Percentiles rank a stretch among this genome's conserved stretches.
Evolutionary conservation across 495 filamentous ascomycete genomes (phyloP).

Genomic region (Tuber aestivum): DNA sequence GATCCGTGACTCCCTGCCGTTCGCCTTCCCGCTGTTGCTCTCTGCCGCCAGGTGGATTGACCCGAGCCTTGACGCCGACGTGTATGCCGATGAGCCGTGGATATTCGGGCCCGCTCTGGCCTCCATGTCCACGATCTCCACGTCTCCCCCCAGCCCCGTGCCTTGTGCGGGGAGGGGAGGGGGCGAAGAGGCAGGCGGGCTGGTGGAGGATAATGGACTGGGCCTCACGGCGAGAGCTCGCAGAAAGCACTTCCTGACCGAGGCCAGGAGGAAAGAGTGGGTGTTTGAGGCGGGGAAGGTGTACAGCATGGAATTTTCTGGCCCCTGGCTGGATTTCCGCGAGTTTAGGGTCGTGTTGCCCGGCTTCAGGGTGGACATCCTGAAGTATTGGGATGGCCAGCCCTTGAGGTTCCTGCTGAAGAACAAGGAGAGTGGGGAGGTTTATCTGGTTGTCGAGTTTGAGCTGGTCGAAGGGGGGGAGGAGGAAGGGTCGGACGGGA

Average conservation of each 20-base stretch:
- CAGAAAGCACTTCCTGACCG: constrained; percentile 59
- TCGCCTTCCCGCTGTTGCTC: constrained; percentile 74
- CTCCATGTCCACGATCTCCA: constrained; percentile 63
- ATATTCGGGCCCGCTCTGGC: constrained; percentile 72
- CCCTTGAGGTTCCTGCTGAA: constrained; percentile 68
- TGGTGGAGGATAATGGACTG: constrained; percentile 43
- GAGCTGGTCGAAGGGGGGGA: constrained; percentile 22
- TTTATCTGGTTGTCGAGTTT: constrained; percentile 74
- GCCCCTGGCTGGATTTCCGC: constrained; percentile 83
- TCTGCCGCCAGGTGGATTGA: constrained; percentile 83
- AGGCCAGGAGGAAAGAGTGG: constrained; percentile 50
- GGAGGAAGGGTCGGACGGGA: neutral
- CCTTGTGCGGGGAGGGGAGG: neutral
- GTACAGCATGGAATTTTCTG: constrained; percentile 81
- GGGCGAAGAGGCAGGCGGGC: constrained; percentile 56
- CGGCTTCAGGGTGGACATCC: constrained; percentile 66
- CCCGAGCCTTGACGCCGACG: constrained; percentile 78
- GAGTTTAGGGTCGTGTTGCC: constrained; percentile 75
- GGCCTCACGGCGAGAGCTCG: constrained; percentile 48
- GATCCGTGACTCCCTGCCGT: constrained; percentile 76
- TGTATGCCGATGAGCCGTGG: constrained; percentile 77
- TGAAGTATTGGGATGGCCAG: constrained; percentile 78
- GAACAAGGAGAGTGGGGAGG: constrained; percentile 60
- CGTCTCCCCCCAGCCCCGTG: neutral
- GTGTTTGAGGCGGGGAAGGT: constrained; percentile 50